phyloP scores from a whole-genome alignment of 2,329 filamentous ascomycete genomes.

The Alternaria atra region DNA sequence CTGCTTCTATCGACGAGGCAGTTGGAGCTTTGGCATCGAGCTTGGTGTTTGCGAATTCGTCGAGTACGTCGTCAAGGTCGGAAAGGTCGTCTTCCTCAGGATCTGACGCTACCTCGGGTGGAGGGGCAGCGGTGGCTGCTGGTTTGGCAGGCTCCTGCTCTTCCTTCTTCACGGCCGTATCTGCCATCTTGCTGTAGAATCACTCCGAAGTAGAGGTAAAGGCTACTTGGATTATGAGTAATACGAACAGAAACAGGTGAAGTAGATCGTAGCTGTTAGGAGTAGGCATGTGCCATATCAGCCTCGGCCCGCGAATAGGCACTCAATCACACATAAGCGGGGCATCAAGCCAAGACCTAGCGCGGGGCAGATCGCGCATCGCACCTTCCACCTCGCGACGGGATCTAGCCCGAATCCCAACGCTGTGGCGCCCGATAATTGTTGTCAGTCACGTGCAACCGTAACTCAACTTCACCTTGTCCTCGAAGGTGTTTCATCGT shows the following conservation, averaged over 20 bases:
- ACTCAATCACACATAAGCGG: slow-evolving; percentile 25
- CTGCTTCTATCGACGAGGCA: slow-evolving; percentile 36
- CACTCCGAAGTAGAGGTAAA: neutral
- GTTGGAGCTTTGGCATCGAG: slow-evolving; percentile 58
- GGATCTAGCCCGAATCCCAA: slow-evolving; percentile 20
- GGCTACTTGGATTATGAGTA: neutral
- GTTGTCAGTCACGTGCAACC: slow-evolving; percentile 34
- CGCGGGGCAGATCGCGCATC: slow-evolving; percentile 28
- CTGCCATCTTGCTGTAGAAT: slow-evolving; percentile 25
- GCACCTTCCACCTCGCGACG: slow-evolving; percentile 15
- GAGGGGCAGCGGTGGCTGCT: slow-evolving; percentile 25
- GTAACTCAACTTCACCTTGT: slow-evolving; percentile 26
- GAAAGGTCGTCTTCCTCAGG: slow-evolving; percentile 93
- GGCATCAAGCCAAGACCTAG: slow-evolving; percentile 21
- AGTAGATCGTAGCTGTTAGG: slow-evolving; percentile 2
- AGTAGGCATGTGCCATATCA: slow-evolving; percentile 18
- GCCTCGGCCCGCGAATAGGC: slow-evolving; percentile 34
- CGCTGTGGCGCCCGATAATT: slow-evolving; percentile 18
- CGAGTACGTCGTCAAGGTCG: slow-evolving; percentile 93
- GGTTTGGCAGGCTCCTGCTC: slow-evolving; percentile 25
- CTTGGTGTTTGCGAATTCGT: slow-evolving; percentile 81
- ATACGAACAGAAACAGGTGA: neutral
- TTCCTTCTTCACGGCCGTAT: slow-evolving; percentile 30
- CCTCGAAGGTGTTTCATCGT: slow-evolving; percentile 13
- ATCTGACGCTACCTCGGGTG: slow-evolving; percentile 69